Evolutionary conservation across 176 grass and related monocot species (phyloP).

Genomic region (Bothriochloa decipiens): DNA sequence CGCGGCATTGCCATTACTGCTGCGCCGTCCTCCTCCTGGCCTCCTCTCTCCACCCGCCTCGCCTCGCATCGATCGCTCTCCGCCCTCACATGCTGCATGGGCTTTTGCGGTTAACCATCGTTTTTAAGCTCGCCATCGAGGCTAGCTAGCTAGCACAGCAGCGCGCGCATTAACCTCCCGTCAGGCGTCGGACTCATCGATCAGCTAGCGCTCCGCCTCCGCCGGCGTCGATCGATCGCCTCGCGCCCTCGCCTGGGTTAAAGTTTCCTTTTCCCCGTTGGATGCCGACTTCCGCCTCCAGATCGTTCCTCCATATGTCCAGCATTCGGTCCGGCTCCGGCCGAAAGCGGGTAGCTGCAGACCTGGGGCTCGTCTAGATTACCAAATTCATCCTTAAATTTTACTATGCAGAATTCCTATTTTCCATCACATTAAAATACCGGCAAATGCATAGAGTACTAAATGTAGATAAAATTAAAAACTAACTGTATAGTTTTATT

Average conservation of each 20-base stretch:
- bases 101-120: conserved; percentile 62
- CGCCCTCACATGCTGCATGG: conserved; percentile 52
- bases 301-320: no score
- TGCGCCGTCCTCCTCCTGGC: not conserved
- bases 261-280: not conserved
- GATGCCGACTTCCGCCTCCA: not conserved
- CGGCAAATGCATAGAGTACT: no score
- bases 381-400: no score
- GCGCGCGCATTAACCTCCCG: conserved; percentile 5
- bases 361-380: no score
- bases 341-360: not conserved
- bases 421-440: no score
- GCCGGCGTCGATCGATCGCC: not conserved
- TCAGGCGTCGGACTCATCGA: not conserved
- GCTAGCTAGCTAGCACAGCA: not conserved
- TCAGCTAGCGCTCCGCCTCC: not conserved
- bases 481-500: no score
- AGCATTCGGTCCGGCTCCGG: not conserved
- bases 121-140: conserved; percentile 41
- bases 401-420: no score
- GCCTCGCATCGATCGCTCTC: conserved; percentile 31
- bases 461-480: no score
- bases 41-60: not conserved
- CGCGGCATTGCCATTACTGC: conserved; percentile 35
- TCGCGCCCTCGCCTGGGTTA: no score